These are phyloP conservation scores for Neofusicoccum kwambonambiense DNA, from an alignment of 2,329 filamentous ascomycete genomes.

Conservation along the genomic window DNA sequence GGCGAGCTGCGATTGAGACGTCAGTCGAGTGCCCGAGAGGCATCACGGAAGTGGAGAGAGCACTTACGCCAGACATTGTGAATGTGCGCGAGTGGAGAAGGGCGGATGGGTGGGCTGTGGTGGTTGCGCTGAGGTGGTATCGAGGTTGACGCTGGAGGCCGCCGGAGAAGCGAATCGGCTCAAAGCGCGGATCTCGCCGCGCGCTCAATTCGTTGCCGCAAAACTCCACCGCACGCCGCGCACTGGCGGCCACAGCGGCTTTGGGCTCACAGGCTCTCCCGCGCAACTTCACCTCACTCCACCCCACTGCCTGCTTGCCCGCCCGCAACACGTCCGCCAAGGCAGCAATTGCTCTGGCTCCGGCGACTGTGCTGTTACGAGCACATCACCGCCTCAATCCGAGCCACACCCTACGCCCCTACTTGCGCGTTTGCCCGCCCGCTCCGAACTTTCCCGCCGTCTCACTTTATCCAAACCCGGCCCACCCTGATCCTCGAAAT, in stretches of 20 bases:
- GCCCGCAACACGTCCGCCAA: background rate
- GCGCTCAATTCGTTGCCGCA: background rate
- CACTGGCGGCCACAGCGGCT: background rate
- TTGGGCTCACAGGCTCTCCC: background rate
- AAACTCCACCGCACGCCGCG: too few relatives aligned
- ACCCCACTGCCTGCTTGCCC: background rate
- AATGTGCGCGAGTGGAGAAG: constrained; percentile 25
- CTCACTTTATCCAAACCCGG: background rate
- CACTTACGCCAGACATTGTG: constrained; percentile 62
- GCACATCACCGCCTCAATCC: background rate
- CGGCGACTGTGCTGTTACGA: background rate
- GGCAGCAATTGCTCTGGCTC: background rate
- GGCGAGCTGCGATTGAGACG: constrained; percentile 43
- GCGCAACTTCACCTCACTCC: background rate
- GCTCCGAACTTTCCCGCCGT: background rate
- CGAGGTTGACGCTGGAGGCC: constrained; percentile 15
- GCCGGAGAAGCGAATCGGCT: constrained; percentile 19
- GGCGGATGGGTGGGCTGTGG: constrained; percentile 26
- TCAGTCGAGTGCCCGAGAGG: constrained; percentile 26
- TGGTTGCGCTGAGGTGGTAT: constrained; percentile 27
- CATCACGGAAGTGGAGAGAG: constrained; percentile 23
- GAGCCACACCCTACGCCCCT: background rate
- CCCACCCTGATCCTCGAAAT: constrained; percentile 1
- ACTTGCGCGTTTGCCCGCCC: background rate
- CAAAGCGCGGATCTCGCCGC: constrained; percentile 5